These are phyloP conservation scores for Rhinocladiella mackenziei DNA, from an alignment of 2,329 filamentous ascomycete genomes.

Conservation along the genomic window DNA sequence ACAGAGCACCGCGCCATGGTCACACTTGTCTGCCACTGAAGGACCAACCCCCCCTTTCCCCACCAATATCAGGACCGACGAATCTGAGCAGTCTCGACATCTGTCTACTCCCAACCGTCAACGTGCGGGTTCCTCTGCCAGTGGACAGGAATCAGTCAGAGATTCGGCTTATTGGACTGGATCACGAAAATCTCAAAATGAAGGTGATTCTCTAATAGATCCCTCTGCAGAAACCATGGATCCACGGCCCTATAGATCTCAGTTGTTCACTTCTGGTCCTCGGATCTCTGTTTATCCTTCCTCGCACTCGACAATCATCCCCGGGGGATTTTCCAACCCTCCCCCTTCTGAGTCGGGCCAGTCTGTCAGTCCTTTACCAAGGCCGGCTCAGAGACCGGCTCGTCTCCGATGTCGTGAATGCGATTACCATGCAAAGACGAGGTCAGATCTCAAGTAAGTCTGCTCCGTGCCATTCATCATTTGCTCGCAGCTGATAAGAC, in stretches of 20 bases:
- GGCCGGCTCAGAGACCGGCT: neutral
- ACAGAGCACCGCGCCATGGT: constrained; percentile 14
- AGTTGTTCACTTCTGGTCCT: neutral
- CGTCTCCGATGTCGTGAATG: constrained; percentile 13
- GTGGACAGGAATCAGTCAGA: constrained; percentile 18
- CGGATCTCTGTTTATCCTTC: neutral
- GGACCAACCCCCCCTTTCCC: constrained; percentile 8
- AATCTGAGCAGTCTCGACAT: constrained; percentile 4
- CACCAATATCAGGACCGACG: neutral
- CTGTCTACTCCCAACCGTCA: constrained; percentile 2
- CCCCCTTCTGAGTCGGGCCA: neutral
- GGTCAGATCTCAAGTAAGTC: constrained; percentile 40
- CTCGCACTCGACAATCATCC: neutral
- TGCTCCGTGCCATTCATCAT: neutral
- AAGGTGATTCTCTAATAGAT: constrained; percentile 10
- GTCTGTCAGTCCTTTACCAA: neutral
- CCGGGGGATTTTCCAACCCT: neutral
- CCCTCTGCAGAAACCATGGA: constrained; percentile 8
- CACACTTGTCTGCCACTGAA: constrained; percentile 11
- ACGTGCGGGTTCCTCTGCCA: constrained; percentile 9
- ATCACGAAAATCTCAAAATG: constrained; percentile 15
- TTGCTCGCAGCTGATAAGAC: constrained; percentile 12
- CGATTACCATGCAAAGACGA: constrained; percentile 33
- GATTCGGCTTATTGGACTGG: constrained; percentile 21
- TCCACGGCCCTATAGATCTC: neutral